Conservation (phyloP, 169 alveolate species). For the Plasmodium knowlesi region DNA sequence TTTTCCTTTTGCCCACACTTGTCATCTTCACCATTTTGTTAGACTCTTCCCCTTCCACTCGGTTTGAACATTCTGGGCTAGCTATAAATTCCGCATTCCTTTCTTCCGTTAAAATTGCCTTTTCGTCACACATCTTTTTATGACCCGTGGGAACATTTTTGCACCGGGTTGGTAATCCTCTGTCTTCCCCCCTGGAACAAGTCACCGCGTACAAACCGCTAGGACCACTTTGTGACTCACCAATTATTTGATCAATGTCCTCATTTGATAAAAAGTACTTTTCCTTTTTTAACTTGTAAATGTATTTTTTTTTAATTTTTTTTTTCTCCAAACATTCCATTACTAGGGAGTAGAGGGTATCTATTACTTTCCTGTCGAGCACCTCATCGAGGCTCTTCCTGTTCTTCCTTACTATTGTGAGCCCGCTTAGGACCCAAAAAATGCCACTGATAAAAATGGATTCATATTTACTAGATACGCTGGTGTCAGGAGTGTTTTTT, state of each 20-base stretch:
- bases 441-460: slow-evolving; percentile 46
- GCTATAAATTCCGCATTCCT: neutral
- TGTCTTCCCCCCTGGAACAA: neutral
- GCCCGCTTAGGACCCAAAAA: slow-evolving; percentile 66
- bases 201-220: neutral
- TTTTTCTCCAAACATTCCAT: slow-evolving; percentile 56
- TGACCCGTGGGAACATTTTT: neutral
- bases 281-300: slow-evolving; percentile 49
- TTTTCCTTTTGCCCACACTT: neutral
- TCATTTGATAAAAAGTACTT: slow-evolving; percentile 16
- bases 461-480: slow-evolving; percentile 32
- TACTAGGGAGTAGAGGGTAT: slow-evolving; percentile 20
- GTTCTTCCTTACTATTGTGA: slow-evolving; percentile 16
- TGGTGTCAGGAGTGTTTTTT: neutral
- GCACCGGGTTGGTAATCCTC: neutral
- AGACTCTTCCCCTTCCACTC: neutral
- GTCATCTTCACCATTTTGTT: neutral
- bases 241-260: slow-evolving; percentile 36
- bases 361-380: slow-evolving; percentile 33
- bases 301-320: slow-evolving; percentile 36
- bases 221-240: neutral
- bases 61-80: neutral
- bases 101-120: neutral
- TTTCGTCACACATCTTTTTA: neutral
- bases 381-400: slow-evolving; percentile 19